These are phyloP conservation scores for Tulasnella sp. DNA, from an alignment of 768 basidiomycete species.

Conservation along the genomic window DNA sequence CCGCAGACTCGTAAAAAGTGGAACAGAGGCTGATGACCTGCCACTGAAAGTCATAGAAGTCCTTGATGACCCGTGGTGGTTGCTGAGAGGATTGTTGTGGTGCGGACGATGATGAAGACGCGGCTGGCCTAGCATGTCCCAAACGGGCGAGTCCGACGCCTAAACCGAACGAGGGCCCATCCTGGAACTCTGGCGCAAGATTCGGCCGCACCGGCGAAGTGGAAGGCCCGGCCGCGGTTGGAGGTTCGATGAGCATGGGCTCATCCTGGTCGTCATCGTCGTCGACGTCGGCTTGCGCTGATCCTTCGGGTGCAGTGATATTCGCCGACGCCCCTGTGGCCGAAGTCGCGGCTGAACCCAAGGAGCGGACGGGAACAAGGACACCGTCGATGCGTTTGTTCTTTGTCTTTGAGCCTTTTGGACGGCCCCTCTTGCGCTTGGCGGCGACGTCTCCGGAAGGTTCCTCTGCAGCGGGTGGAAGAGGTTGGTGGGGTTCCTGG, in stretches of 20 bases:
- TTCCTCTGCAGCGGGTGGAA: not conserved
- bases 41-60: constrained; percentile 16
- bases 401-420: constrained; percentile 17
- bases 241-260: not conserved
- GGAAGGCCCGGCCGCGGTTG: not conserved
- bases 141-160: not conserved
- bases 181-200: not conserved
- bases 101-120: not conserved
- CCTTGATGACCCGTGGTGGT: not conserved
- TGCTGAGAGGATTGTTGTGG: not conserved
- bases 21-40: constrained; percentile 13
- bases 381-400: constrained; percentile 1
- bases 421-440: constrained; percentile 17
- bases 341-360: not conserved
- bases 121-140: not conserved
- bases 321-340: constrained; percentile 2
- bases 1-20: constrained; percentile 15
- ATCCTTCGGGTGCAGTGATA: not conserved
- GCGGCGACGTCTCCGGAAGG: not conserved
- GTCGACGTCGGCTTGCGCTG: not conserved
- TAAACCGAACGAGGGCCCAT: constrained; percentile 1
- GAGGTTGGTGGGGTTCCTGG: constrained; percentile 4
- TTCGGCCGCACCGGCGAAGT: not conserved
- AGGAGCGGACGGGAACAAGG: constrained; percentile 6
- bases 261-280: not conserved